phyloP scores from a whole-genome alignment of 371 early-diverging fungal species.

The Actinomucor elegans region DNA sequence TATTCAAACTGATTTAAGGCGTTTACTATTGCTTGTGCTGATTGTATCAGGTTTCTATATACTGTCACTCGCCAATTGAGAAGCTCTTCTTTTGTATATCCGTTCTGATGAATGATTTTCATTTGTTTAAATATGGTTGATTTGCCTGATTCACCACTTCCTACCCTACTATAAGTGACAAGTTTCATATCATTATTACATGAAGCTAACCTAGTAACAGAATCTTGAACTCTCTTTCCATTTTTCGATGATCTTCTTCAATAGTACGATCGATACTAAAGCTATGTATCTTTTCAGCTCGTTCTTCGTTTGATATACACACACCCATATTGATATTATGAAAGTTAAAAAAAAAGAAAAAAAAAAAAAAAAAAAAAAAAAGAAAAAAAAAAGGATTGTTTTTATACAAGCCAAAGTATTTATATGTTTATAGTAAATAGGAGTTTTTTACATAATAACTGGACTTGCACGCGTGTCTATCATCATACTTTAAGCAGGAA shows the following conservation, averaged over 20 bases:
- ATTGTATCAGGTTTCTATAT: conserved; percentile 80
- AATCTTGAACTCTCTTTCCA: conserved; percentile 70
- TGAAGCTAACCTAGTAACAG: conserved; percentile 62
- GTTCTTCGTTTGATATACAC: conserved; percentile 68
- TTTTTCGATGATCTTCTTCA: conserved; percentile 49
- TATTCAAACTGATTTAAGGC: conserved; percentile 62
- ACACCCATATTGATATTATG: conserved; percentile 60
- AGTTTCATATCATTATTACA: neutral
- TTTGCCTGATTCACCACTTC: conserved; percentile 91
- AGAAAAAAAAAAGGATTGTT: too few relatives aligned
- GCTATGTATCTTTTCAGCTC: conserved; percentile 54
- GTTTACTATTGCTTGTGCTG: conserved; percentile 60
- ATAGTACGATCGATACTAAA: conserved; percentile 60
- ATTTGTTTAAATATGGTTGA: conserved; percentile 93
- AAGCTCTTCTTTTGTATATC: conserved; percentile 82
- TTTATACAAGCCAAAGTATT: conserved; percentile 13
- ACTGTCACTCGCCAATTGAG: conserved; percentile 72
- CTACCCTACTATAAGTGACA: too few relatives aligned
- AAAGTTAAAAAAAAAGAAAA: conserved; percentile 6
- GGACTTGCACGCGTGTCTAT: too few relatives aligned
- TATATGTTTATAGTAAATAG: conserved; percentile 12
- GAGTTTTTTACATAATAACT: too few relatives aligned
- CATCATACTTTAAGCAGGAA: conserved; percentile 1
- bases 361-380: conserved; percentile 11
- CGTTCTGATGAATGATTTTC: conserved; percentile 90